phyloP scores from a whole-genome alignment of 2,329 filamentous ascomycete genomes.

The Dendryphion nanum region DNA sequence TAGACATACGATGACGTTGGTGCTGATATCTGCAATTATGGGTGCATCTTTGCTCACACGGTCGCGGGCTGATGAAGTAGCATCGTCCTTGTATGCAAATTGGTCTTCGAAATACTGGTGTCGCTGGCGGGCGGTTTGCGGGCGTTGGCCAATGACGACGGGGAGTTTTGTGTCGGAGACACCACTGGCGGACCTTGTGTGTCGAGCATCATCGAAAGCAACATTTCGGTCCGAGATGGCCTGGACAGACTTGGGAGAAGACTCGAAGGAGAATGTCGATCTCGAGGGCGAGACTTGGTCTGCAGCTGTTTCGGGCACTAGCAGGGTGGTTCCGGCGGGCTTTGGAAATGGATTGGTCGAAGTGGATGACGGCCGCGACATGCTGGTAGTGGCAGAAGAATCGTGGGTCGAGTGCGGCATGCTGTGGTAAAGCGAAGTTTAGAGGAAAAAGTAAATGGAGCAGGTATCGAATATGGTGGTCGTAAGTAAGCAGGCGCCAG shows the following conservation, averaged over 20 bases:
- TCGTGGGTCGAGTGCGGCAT: slow-evolving; percentile 38
- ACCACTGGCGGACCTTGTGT: slow-evolving; percentile 14
- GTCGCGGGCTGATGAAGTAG: slow-evolving; percentile 38
- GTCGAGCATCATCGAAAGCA: slow-evolving; percentile 10
- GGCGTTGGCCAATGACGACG: slow-evolving; percentile 1
- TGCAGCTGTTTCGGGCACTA: slow-evolving; percentile 24
- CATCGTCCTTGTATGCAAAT: slow-evolving; percentile 37
- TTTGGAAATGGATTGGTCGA: slow-evolving; percentile 36
- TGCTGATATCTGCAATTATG: slow-evolving; percentile 48
- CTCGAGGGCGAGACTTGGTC: slow-evolving; percentile 35
- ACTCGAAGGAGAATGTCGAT: slow-evolving; percentile 39
- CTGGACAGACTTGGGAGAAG: slow-evolving; percentile 29
- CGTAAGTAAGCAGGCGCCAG: no score
- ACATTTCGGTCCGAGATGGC: slow-evolving; percentile 13
- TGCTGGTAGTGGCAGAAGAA: slow-evolving; percentile 27
- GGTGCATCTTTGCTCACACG: slow-evolving; percentile 46
- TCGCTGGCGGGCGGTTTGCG: slow-evolving; percentile 24
- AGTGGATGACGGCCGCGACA: slow-evolving; percentile 37
- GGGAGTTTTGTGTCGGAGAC: slow-evolving; percentile 17
- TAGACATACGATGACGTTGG: slow-evolving; percentile 51
- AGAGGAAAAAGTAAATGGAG: neutral
- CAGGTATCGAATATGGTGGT: slow-evolving; percentile 1
- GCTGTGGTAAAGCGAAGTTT: slow-evolving; percentile 2
- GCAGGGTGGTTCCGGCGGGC: slow-evolving; percentile 30
- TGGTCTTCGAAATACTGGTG: slow-evolving; percentile 39